phyloP scores from a whole-genome alignment of 2,329 filamentous ascomycete species.

The Arthrobotrys pseudoclavata region DNA sequence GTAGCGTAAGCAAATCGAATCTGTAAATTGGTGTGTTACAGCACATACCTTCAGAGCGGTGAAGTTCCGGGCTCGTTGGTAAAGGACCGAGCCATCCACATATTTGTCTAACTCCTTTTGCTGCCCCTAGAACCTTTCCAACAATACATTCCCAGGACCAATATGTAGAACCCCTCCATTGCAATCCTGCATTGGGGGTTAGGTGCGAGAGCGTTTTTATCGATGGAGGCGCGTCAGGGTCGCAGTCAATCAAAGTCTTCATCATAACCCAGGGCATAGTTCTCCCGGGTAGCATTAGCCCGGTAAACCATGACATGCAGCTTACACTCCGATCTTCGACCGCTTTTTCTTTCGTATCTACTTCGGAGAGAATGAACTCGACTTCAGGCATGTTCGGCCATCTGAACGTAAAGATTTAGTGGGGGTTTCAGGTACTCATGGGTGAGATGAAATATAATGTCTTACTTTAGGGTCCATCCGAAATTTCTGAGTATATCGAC shows the following conservation, averaged over 20 bases:
- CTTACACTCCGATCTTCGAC: conserved; percentile 76
- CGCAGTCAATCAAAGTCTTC: conserved; percentile 82
- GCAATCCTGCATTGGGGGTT: conserved; percentile 79
- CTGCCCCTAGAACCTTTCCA: conserved; percentile 77
- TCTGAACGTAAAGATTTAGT: conserved; percentile 52
- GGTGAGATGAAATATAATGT: not conserved
- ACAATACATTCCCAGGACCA: conserved; percentile 80
- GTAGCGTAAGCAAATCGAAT: conserved; percentile 21
- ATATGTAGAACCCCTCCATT: conserved; percentile 82
- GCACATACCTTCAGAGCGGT: conserved; percentile 71
- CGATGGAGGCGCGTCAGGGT: conserved; percentile 76
- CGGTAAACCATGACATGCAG: conserved; percentile 82
- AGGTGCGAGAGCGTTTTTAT: conserved; percentile 78
- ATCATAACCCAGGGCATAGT: conserved; percentile 81
- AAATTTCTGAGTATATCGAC: conserved; percentile 78
- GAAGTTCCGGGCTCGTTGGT: conserved; percentile 76
- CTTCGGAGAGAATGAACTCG: conserved; percentile 74
- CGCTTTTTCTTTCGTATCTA: conserved; percentile 69
- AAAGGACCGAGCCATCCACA: conserved; percentile 82
- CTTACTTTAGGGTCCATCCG: conserved; percentile 76
- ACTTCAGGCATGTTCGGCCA: conserved; percentile 80
- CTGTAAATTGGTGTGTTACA: not conserved
- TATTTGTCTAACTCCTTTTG: conserved; percentile 77
- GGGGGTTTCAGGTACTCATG: not conserved
- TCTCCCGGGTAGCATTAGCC: conserved; percentile 78